A percentile compares a stretch with the other conserved stretches of the same genome.
Evolutionary conservation across 495 filamentous ascomycete species (phyloP).

Genomic region (Neurospora sp.): DNA sequence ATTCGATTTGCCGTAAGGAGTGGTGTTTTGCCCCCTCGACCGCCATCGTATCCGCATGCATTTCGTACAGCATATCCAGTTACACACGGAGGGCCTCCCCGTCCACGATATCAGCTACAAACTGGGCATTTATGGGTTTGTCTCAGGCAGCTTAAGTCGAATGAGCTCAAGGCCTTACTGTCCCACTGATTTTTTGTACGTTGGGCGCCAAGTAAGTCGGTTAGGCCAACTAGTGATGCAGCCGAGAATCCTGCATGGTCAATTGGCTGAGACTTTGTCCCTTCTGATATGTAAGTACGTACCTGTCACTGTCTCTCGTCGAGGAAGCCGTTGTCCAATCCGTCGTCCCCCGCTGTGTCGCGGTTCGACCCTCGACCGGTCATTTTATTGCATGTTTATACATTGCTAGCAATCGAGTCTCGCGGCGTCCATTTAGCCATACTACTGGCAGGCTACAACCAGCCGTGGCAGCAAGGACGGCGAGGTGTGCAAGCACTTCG

Average conservation of each 20-base stretch:
- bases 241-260: neutral
- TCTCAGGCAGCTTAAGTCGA: neutral
- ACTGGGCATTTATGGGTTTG: neutral
- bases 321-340: neutral
- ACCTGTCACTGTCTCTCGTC: neutral
- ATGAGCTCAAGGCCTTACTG: neutral
- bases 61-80: slow-evolving; percentile 10
- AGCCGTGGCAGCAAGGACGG: neutral
- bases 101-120: neutral
- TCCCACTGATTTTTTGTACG: neutral
- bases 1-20: neutral
- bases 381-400: neutral
- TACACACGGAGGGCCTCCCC: neutral
- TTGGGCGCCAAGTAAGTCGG: neutral
- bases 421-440: neutral
- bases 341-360: neutral
- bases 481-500: neutral
- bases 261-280: neutral
- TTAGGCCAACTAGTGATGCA: neutral
- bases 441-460: neutral
- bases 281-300: neutral
- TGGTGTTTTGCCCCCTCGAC: slow-evolving; percentile 3
- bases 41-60: slow-evolving; percentile 6
- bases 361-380: neutral
- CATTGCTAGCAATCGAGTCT: neutral